Evolutionary conservation across 768 basidiomycete species (phyloP), one percentile per base, ranked within the genome.

Genomic region (Boletus subcaerulescens): DNA sequence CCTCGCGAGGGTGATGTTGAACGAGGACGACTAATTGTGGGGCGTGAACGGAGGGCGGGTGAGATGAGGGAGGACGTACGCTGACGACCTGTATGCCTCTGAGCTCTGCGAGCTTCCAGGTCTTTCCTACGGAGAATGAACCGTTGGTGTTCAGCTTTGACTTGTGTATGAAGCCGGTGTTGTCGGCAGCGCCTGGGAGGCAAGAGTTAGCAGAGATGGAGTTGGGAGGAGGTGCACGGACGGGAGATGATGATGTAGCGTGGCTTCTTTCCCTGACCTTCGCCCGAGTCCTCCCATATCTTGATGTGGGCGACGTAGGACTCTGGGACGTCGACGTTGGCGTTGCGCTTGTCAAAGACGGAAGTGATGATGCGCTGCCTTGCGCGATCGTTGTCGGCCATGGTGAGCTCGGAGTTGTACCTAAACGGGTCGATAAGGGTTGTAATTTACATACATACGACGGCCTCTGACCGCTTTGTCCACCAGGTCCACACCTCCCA

Each of bases 121-220:
- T 93, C 76, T 99, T 99, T 7, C 97, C 97, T 45, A 98, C 92
- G 9, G 93, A 97, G 72, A 96, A 98, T 0, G 92, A 82, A 33
- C 91, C 88, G 66, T 98, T 98, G 41, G 87, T 86, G 68, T 99
- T 98, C 60, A 92, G 76, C 74, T 98, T 98, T 2, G 95, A 93
- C 74, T 99, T 99, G 81, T 99, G 95, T 18, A 99, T 82, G 69
- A 86, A 84, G 1, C 86, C 86, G 45, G 76, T 72, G 24, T 85
- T 83, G 60, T 81, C 81, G 56, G 68, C 74, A 4, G 85, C 76
- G 74, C 85, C 88, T 89, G 45, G 22, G 43, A 4, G 43, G 47
- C 2, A 43, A 46, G 18, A 12, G 4, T 5, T 12, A 39, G 11
- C 0, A 8, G n/a, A n/a, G 15, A 14, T 3, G 48, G 39, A 2